A percentile compares a stretch with the other conserved stretches of the same genome.
Conservation (phyloP, 2,329 filamentous ascomycete genomes). For the Aspergillus brunneoviolaceus region DNA sequence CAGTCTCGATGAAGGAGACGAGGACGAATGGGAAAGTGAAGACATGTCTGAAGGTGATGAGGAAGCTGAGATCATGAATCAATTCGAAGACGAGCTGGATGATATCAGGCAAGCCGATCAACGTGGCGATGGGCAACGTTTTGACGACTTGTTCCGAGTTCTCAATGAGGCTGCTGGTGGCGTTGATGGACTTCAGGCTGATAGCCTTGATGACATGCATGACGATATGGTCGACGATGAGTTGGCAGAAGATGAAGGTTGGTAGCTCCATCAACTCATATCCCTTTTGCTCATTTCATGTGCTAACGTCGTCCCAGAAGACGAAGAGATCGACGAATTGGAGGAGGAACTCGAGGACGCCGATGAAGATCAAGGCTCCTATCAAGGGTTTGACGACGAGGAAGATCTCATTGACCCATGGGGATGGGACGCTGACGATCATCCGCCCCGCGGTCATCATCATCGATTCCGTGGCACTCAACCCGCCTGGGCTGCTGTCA, state of each 20-base stretch:
- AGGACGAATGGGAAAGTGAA: slow-evolving; percentile 53
- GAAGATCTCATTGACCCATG: slow-evolving; percentile 46
- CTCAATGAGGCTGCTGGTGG: slow-evolving; percentile 44
- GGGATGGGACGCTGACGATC: slow-evolving; percentile 58
- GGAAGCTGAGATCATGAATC: slow-evolving; percentile 46
- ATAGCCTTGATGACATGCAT: slow-evolving; percentile 49
- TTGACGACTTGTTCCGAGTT: slow-evolving; percentile 49
- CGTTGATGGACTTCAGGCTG: slow-evolving; percentile 44
- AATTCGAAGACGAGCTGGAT: slow-evolving; percentile 43
- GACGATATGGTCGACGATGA: slow-evolving; percentile 55
- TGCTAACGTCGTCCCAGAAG: slow-evolving; percentile 53
- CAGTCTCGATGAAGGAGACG: slow-evolving; percentile 48
- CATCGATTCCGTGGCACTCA: slow-evolving; percentile 59
- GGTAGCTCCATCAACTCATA: slow-evolving; percentile 16
- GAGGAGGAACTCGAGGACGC: slow-evolving; percentile 48
- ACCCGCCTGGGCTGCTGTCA: slow-evolving; percentile 64
- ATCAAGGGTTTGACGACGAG: slow-evolving; percentile 41
- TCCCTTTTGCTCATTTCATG: background rate
- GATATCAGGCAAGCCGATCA: slow-evolving; percentile 42
- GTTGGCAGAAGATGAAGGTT: slow-evolving; percentile 58
- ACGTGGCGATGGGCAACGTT: slow-evolving; percentile 43
- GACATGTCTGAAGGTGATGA: slow-evolving; percentile 49
- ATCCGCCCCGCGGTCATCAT: slow-evolving; percentile 43
- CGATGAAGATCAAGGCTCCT: slow-evolving; percentile 46
- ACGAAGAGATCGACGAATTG: slow-evolving; percentile 52